A percentile compares a stretch with the other conserved stretches of the same genome.
Evolutionary conservation across 169 alveolate species (phyloP).

Genomic region (Eimeria praecox): DNA sequence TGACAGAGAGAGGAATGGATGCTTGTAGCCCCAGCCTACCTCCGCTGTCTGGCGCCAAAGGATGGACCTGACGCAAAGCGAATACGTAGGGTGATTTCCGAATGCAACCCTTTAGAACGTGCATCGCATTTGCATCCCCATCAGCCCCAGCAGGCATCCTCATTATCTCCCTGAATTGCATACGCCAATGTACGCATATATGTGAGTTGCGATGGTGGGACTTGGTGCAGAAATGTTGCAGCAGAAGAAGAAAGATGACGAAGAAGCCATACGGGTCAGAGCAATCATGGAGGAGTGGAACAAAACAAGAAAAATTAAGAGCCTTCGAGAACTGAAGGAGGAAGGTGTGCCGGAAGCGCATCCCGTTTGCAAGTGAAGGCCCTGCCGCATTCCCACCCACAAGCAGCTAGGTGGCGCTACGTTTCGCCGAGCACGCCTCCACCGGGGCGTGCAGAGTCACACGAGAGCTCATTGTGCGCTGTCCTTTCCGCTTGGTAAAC

Average conservation of each 20-base stretch:
- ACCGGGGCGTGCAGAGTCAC: not conserved
- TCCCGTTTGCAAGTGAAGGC: not conserved
- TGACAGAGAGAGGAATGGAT: slow-evolving; percentile 78
- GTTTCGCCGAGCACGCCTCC: not conserved
- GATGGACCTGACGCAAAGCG: slow-evolving; percentile 49
- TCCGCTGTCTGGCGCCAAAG: slow-evolving; percentile 54
- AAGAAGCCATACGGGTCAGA: slow-evolving; percentile 69
- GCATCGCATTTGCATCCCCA: not conserved
- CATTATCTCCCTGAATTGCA: not conserved
- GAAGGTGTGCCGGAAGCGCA: slow-evolving; percentile 39
- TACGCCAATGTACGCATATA: not conserved
- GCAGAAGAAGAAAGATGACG: slow-evolving; percentile 69
- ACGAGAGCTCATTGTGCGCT: not conserved
- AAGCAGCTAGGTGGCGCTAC: not conserved
- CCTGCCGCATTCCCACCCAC: not conserved
- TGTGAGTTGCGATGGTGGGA: not conserved
- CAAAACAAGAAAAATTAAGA: slow-evolving; percentile 40
- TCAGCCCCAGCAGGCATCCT: not conserved
- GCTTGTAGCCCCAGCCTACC: slow-evolving; percentile 81
- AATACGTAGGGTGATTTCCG: not conserved
- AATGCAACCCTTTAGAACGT: not conserved
- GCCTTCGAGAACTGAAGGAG: slow-evolving; percentile 75
- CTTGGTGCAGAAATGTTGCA: slow-evolving; percentile 69
- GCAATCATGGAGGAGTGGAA: slow-evolving; percentile 83
- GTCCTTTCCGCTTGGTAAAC: slow-evolving; percentile 1